Conservation (phyloP, 345 rosid genomes). For the Eucalyptus marginata region DNA sequence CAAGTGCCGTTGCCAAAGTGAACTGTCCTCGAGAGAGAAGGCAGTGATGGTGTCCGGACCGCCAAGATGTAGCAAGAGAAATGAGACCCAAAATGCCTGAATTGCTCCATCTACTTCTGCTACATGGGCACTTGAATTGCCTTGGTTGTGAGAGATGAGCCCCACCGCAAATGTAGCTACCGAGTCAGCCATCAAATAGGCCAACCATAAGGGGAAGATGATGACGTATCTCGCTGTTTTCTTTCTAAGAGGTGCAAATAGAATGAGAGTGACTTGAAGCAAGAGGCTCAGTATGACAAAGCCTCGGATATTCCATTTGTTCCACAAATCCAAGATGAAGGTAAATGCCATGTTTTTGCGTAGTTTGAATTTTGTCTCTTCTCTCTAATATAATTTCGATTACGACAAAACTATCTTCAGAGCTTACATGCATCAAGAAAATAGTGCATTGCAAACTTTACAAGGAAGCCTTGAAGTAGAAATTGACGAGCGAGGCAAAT, state of each 20-base stretch:
- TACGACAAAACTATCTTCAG: too few species aligned
- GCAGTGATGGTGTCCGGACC: not conserved
- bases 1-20: not conserved
- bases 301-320: not conserved
- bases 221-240: rapidly evolving
- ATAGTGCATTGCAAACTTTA: too few species aligned
- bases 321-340: not conserved
- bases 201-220: not conserved
- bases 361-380: too few species aligned
- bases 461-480: too few species aligned
- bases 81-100: not conserved
- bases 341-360: not conserved
- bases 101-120: rapidly evolving
- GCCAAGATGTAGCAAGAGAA: not conserved
- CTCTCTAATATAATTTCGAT: too few species aligned
- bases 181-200: not conserved
- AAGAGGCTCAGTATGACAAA: rapidly evolving
- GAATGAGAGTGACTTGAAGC: rapidly evolving
- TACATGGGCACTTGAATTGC: not conserved
- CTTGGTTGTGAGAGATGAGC: not conserved
- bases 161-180: rapidly evolving
- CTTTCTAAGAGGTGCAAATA: not conserved
- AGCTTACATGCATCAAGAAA: too few species aligned
- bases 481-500: too few species aligned
- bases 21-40: not conserved